Evolutionary conservation across 495 filamentous ascomycete genomes (phyloP).

Genomic region (Hyphodiscus hymeniophilus): DNA sequence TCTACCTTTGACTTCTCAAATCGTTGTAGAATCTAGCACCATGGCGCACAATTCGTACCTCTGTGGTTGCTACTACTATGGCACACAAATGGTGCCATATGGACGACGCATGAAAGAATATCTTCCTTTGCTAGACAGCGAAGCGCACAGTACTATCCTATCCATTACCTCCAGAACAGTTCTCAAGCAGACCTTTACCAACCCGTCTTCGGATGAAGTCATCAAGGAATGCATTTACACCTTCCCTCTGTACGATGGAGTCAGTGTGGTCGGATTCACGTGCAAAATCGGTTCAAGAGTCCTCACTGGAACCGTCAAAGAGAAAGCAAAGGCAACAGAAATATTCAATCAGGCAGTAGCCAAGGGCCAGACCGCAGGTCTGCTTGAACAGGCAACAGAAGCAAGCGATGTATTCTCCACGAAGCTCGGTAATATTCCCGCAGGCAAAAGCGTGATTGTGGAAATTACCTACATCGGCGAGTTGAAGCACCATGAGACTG

Average conservation of each 20-base stretch:
- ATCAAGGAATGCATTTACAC: conserved; percentile 50
- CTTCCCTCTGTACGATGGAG: conserved; percentile 62
- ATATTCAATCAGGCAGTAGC: conserved; percentile 46
- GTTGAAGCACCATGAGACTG: conserved; percentile 55
- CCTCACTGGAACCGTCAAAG: conserved; percentile 53
- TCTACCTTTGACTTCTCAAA: not conserved
- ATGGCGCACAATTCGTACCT: not conserved
- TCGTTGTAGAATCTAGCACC: not conserved
- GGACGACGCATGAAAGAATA: conserved; percentile 23
- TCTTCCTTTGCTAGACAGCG: conserved; percentile 45
- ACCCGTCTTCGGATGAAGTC: conserved; percentile 32
- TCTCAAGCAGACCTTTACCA: conserved; percentile 54
- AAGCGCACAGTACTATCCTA: conserved; percentile 44
- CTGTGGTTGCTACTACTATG: conserved; percentile 24
- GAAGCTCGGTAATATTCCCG: conserved; percentile 54
- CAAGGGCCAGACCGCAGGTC: conserved; percentile 49
- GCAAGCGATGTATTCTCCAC: conserved; percentile 57
- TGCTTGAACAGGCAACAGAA: conserved; percentile 49
- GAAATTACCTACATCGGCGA: conserved; percentile 58
- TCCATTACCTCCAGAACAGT: conserved; percentile 47
- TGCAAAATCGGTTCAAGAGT: conserved; percentile 41
- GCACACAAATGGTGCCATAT: not conserved
- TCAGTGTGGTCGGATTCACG: conserved; percentile 54
- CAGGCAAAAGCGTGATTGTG: conserved; percentile 41
- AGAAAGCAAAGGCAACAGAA: conserved; percentile 45